Evolutionary conservation across 768 basidiomycete genomes (phyloP).

Genomic region (Astraeus odoratus): DNA sequence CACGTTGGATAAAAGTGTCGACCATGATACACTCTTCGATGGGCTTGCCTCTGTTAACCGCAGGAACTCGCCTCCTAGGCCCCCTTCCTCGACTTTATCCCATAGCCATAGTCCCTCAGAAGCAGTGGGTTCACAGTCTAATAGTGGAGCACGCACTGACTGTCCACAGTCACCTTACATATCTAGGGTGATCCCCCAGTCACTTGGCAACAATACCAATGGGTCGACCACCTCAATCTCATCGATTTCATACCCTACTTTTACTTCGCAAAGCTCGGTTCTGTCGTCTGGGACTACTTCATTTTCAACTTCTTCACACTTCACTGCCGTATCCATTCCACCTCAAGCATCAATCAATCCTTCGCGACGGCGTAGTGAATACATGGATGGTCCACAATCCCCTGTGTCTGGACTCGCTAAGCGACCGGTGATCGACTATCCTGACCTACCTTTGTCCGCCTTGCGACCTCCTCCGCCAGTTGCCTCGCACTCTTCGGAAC

Average conservation of each 20-base stretch:
- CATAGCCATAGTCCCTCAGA: conserved; percentile 43
- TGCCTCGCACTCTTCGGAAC: conserved; percentile 60
- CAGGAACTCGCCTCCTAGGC: conserved; percentile 37
- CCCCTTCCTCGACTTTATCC: conserved; percentile 38
- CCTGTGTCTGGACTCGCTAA: conserved; percentile 41
- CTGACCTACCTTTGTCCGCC: conserved; percentile 49
- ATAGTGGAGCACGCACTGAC: conserved; percentile 4
- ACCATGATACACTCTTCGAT: conserved; percentile 10
- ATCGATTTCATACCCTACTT: conserved; percentile 51
- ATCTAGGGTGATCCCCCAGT: conserved; percentile 26
- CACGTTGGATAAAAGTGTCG: conserved; percentile 8
- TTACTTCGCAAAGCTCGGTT: conserved; percentile 34
- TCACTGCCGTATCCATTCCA: conserved; percentile 49
- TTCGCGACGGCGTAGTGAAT: conserved; percentile 69
- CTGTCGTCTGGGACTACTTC: conserved; percentile 32
- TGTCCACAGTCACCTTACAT: conserved; percentile 29
- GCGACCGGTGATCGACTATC: conserved; percentile 71
- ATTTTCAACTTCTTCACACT: conserved; percentile 33
- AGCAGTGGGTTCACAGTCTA: conserved; percentile 32
- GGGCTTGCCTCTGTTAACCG: conserved; percentile 20
- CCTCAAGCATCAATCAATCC: conserved; percentile 84
- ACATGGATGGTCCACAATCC: conserved; percentile 71
- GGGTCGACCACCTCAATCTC: conserved; percentile 36
- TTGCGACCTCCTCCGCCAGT: conserved; percentile 76
- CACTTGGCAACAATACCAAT: conserved; percentile 32